These are phyloP conservation scores for Isatis tinctoria DNA, from an alignment of 345 rosid species.

Conservation along the genomic window DNA sequence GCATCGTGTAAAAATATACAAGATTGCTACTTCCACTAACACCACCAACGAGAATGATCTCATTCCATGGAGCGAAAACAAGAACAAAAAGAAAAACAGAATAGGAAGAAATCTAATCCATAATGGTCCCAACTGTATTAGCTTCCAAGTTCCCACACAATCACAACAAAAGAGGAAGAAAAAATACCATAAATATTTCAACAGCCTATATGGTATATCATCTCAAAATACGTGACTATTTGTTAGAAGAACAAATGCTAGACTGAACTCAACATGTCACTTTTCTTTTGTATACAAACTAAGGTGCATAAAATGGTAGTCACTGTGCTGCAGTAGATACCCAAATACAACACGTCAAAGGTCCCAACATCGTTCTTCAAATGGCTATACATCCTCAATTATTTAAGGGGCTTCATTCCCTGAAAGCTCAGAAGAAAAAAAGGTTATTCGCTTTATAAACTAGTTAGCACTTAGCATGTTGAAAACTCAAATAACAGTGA, in stretches of 20 bases:
- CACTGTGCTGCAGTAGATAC: background rate
- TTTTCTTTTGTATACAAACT: slow-evolving; percentile 15
- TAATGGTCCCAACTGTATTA: background rate
- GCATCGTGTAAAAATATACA: background rate
- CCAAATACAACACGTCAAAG: background rate
- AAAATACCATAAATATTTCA: background rate
- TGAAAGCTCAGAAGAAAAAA: slow-evolving; percentile 28
- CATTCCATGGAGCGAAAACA: background rate
- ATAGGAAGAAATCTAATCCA: background rate
- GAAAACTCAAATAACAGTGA: background rate
- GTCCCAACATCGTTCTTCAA: background rate
- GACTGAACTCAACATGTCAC: slow-evolving; percentile 9
- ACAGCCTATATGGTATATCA: slow-evolving; percentile 8
- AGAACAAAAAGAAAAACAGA: background rate
- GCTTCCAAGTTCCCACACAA: background rate
- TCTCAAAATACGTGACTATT: background rate
- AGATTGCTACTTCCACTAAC: background rate
- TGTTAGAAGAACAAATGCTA: slow-evolving; percentile 1
- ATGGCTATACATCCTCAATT: slow-evolving; percentile 24
- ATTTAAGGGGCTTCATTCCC: slow-evolving; percentile 86
- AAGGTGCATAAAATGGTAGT: background rate
- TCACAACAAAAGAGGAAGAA: background rate
- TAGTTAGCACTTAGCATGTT: background rate
- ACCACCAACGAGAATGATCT: background rate
- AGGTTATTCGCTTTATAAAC: background rate